Percentiles rank a stretch among this genome's conserved stretches.
phyloP scores from a whole-genome alignment of 2,329 filamentous ascomycete species.

The Epichloe festucae region DNA sequence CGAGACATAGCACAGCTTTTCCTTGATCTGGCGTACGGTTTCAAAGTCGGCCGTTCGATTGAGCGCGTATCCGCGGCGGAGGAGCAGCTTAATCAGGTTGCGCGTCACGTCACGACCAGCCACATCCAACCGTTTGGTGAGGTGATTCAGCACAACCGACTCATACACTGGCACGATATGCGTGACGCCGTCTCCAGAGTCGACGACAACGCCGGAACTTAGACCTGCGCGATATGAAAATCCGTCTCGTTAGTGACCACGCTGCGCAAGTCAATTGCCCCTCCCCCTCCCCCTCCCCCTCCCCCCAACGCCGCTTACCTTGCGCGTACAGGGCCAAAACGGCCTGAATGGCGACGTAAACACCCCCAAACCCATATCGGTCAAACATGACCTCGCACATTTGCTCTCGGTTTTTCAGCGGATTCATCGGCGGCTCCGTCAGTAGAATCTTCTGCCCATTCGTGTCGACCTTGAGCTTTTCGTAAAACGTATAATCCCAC shows the following conservation, averaged over 20 bases:
- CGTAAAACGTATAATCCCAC: slow-evolving; percentile 97
- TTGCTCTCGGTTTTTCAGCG: slow-evolving; percentile 87
- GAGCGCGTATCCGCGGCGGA: slow-evolving; percentile 87
- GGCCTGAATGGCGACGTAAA: slow-evolving; percentile 96
- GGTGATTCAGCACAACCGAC: slow-evolving; percentile 92
- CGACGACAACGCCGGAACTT: slow-evolving; percentile 91
- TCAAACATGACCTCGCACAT: slow-evolving; percentile 99
- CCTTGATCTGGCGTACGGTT: slow-evolving; percentile 97
- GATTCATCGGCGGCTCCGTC: slow-evolving; percentile 96
- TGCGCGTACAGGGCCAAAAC: slow-evolving; percentile 94
- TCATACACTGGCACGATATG: slow-evolving; percentile 99
- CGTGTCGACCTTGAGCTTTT: slow-evolving; percentile 91
- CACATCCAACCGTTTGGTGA: slow-evolving; percentile 86
- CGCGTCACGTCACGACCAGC: slow-evolving; percentile 96
- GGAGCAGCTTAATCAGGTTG: slow-evolving; percentile 88
- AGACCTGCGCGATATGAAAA: slow-evolving; percentile 40
- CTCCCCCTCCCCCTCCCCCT: too few relatives aligned
- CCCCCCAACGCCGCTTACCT: slow-evolving; percentile 38
- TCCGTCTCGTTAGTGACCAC: not conserved
- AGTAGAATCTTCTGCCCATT: slow-evolving; percentile 91
- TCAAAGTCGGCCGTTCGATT: slow-evolving; percentile 99
- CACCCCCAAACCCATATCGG: slow-evolving; percentile 86
- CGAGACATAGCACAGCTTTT: slow-evolving; percentile 98
- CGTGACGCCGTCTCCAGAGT: slow-evolving; percentile 95
- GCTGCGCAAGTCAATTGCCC: not conserved